phyloP scores from a whole-genome alignment of 371 early-diverging fungal genomes.

The Mucor ambiguus region DNA sequence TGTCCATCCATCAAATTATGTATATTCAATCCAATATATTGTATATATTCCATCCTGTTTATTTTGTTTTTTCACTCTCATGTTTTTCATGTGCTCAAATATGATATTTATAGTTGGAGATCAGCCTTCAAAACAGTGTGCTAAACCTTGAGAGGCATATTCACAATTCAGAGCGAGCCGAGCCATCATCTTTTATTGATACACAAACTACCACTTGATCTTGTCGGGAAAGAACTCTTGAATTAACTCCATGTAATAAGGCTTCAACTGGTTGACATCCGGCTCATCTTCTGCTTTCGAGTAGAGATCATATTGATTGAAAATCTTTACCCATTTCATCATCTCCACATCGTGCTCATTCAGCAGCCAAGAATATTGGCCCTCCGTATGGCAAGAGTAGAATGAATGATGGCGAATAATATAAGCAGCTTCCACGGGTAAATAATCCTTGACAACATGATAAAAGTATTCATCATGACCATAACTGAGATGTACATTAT shows the following conservation, averaged over 20 bases:
- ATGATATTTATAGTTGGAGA: no score
- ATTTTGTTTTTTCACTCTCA: no score
- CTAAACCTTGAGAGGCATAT: no score
- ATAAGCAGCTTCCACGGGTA: conserved; percentile 53
- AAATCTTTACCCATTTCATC: conserved; percentile 56
- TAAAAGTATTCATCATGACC: conserved; percentile 69
- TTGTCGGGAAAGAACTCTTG: conserved; percentile 54
- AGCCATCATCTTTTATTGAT: not conserved
- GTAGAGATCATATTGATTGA: conserved; percentile 64
- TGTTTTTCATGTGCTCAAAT: not conserved
- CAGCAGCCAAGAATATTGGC: conserved; percentile 51
- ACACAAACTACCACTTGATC: conserved; percentile 47
- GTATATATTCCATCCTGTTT: not conserved
- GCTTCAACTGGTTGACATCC: conserved; percentile 38
- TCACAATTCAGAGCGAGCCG: no score
- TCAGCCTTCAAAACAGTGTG: no score
- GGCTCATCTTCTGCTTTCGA: conserved; percentile 51
- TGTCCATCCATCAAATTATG: not conserved
- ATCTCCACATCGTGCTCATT: conserved; percentile 47
- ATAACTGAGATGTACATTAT: conserved; percentile 52
- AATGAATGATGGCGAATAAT: conserved; percentile 63
- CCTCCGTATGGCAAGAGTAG: conserved; percentile 56
- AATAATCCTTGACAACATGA: conserved; percentile 51
- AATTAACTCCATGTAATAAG: conserved; percentile 55
- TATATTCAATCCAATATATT: conserved; percentile 1